These are phyloP conservation scores for Turnera subulata DNA, from an alignment of 345 rosid genomes.

Conservation along the genomic window DNA sequence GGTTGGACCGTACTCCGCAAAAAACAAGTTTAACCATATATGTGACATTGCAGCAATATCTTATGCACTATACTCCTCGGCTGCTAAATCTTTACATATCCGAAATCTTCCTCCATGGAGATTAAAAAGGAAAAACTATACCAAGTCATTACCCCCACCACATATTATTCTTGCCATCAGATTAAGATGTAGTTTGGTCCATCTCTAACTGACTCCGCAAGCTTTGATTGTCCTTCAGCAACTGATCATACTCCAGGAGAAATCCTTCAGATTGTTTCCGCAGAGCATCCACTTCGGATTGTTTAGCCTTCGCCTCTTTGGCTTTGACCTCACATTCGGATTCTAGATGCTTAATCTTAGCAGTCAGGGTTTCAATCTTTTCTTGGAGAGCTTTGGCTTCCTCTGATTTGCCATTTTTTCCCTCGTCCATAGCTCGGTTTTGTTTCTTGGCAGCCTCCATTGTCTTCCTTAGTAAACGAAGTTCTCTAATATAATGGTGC, in stretches of 20 bases:
- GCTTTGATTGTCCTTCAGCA: slow-evolving; percentile 71
- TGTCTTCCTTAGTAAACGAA: slow-evolving; percentile 63
- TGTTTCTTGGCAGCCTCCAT: slow-evolving; percentile 78
- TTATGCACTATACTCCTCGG: no score
- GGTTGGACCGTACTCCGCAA: no score
- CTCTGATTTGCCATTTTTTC: slow-evolving; percentile 39
- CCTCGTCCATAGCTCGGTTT: slow-evolving; percentile 53
- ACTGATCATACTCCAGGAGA: slow-evolving; percentile 61
- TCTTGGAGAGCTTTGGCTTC: slow-evolving; percentile 45
- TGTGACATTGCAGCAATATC: no score
- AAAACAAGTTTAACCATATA: no score
- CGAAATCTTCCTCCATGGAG: no score
- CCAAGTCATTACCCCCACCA: slow-evolving; percentile 20
- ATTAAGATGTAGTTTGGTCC: slow-evolving; percentile 29
- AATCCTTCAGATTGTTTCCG: slow-evolving; percentile 72
- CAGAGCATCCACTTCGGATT: slow-evolving; percentile 55
- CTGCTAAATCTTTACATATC: no score
- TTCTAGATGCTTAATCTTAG: slow-evolving; percentile 49
- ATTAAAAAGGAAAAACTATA: no score
- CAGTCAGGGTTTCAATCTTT: slow-evolving; percentile 39
- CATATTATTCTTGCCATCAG: slow-evolving; percentile 49
- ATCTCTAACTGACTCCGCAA: slow-evolving; percentile 58
- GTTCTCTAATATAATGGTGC: slow-evolving; percentile 85
- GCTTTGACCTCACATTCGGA: slow-evolving; percentile 44
- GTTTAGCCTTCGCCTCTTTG: slow-evolving; percentile 51